Base-by-base conservation (phyloP, 2,329 filamentous ascomycete species). In the Penicillium palitans region DNA sequence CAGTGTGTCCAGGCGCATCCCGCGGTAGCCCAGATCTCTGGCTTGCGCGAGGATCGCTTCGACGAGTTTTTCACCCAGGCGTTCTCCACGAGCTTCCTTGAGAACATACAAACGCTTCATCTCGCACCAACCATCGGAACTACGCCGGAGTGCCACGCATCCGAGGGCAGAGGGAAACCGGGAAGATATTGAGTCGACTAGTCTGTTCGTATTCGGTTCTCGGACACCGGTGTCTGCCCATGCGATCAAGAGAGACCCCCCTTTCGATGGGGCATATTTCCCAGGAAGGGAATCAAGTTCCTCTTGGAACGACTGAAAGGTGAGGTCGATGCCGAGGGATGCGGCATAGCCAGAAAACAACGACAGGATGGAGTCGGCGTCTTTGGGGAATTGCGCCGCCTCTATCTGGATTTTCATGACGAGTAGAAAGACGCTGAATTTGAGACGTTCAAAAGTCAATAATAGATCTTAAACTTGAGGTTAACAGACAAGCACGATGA, bases 31-130 rank as follows among this genome's bases (percentile, higher is more conserved):
- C 44, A 82, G 56, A 6, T 73, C 65, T 57, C 66, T 75, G 24
- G 83, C 84, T 35, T 73, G 70, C 6, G 68, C 67, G 6, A 87
- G 65, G 4, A 80, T 75, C 0, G 68, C 70, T 46, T 77, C 69
- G 5, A 83, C 76, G 19, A 87, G 71, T 3, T 73, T 72, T 51
- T 74, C 76, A 1, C 83, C 83, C 1, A 83, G 66, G 0, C 83
- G 82, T 13, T 75, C 63, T 2, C 83, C 81, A 25, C 84, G 78
- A 1, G 78, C 77, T 41, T 72, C 66, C 0, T 81, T 80, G 2
- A 72, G 59, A 9, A 84, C 77, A 62, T 84, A 87, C 0, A 87
- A 73, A 1, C 84, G 76, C 67, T 87, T 87, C 74, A 87, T 81
- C 68, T 87, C 84, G 63, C 79, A 81, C 63, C 60, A 68, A 21